Percentiles rank a stretch among this genome's conserved stretches.
These are phyloP conservation scores for Podospora didyma DNA, from an alignment of 495 filamentous ascomycete species.

Conservation along the genomic window DNA sequence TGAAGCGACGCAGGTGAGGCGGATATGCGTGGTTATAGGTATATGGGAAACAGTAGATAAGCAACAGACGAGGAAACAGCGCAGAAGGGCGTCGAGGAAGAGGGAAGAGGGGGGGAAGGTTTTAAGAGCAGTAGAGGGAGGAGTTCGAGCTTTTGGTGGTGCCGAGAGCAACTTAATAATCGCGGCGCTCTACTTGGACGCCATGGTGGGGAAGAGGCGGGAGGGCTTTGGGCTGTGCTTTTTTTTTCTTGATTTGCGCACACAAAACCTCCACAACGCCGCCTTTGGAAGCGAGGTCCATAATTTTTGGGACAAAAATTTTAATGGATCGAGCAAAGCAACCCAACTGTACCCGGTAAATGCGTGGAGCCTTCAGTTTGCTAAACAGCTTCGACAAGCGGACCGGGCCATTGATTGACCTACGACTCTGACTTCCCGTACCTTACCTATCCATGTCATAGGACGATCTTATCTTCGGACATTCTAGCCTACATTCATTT, in stretches of 20 bases:
- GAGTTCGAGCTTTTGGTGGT: background rate
- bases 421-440: background rate
- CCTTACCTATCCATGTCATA: background rate
- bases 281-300: conserved; percentile 4
- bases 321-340: background rate
- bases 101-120: background rate
- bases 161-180: conserved; percentile 25
- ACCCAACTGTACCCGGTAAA: background rate
- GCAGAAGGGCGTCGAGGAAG: no score
- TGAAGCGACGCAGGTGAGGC: no score
- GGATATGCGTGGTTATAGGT: no score
- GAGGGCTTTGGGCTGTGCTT: conserved; percentile 18
- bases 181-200: conserved; percentile 14
- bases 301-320: conserved; percentile 6
- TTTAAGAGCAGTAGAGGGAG: background rate
- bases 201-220: conserved; percentile 20
- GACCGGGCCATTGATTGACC: no score
- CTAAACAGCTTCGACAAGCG: background rate
- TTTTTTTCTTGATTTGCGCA: conserved; percentile 16
- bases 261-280: conserved; percentile 17
- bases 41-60: no score
- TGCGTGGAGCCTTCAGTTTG: background rate
- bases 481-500: background rate
- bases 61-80: no score
- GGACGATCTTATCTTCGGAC: no score